phyloP scores from a whole-genome alignment of 2,329 filamentous ascomycete species.

The Apiospora arundinis region DNA sequence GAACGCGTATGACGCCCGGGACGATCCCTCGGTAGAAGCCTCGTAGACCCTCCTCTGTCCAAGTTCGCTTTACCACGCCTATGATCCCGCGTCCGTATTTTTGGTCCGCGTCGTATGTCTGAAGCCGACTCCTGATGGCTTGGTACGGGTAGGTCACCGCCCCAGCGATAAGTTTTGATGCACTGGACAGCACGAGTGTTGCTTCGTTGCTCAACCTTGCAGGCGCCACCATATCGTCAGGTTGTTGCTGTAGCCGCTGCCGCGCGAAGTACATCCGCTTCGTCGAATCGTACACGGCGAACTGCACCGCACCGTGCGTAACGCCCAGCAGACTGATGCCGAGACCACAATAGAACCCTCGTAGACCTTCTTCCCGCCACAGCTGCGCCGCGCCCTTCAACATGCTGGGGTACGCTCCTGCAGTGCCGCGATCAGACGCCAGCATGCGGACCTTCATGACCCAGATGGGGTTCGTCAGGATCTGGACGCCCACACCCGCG shows the following conservation, averaged over 20 bases:
- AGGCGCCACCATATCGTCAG: conserved; percentile 30
- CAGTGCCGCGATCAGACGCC: conserved; percentile 75
- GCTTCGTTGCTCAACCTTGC: conserved; percentile 71
- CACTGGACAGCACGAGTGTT: conserved; percentile 79
- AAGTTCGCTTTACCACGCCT: conserved; percentile 77
- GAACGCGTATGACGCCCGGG: conserved; percentile 86
- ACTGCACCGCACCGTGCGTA: conserved; percentile 91
- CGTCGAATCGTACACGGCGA: conserved; percentile 86
- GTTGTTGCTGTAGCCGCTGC: conserved; percentile 32
- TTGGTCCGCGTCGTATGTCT: conserved; percentile 83
- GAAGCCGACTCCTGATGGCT: conserved; percentile 84
- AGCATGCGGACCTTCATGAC: conserved; percentile 98
- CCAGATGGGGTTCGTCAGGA: conserved; percentile 95
- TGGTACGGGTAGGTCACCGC: conserved; percentile 94
- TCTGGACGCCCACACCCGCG: conserved; percentile 75
- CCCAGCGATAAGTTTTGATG: conserved; percentile 88
- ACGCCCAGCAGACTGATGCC: conserved; percentile 85
- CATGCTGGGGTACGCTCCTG: conserved; percentile 84
- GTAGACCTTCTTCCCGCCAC: conserved; percentile 71
- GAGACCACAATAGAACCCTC: conserved; percentile 88
- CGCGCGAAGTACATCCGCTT: conserved; percentile 62
- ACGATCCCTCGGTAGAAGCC: conserved; percentile 94
- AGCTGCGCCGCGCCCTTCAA: conserved; percentile 72
- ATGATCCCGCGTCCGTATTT: conserved; percentile 73
- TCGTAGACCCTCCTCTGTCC: conserved; percentile 75